Percentiles rank a stretch among this genome's conserved stretches.
Evolutionary conservation across 768 basidiomycete genomes (phyloP).

Genomic region (Pisolithus microcarpus): DNA sequence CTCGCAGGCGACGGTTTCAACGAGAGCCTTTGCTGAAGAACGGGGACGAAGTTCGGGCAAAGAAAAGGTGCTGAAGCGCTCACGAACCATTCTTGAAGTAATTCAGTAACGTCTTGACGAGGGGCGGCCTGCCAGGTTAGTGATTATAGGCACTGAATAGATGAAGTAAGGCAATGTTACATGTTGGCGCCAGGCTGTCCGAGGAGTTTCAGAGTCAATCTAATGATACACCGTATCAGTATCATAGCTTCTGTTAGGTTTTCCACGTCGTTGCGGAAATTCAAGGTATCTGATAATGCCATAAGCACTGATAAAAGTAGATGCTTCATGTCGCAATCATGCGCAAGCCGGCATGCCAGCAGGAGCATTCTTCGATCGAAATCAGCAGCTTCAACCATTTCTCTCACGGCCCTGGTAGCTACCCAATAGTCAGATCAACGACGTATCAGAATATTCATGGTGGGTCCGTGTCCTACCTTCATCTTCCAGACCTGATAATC

Average conservation of each 20-base stretch:
- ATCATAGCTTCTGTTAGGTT: conserved; percentile 66
- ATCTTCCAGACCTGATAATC: conserved; percentile 60
- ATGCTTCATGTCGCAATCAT: conserved; percentile 68
- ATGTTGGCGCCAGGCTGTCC: conserved; percentile 56
- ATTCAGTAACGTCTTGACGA: conserved; percentile 57
- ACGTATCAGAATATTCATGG: conserved; percentile 7
- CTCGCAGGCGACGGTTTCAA: conserved; percentile 34
- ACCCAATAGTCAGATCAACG: conserved; percentile 13
- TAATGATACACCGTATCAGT: conserved; percentile 75
- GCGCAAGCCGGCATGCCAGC: conserved; percentile 76
- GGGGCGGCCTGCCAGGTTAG: conserved; percentile 22
- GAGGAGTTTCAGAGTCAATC: conserved; percentile 63
- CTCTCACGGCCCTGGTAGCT: conserved; percentile 63
- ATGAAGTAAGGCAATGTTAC: conserved; percentile 31
- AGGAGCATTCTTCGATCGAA: conserved; percentile 85
- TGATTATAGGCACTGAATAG: conserved; percentile 15
- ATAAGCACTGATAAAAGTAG: conserved; percentile 69
- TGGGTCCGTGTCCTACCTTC: conserved; percentile 47
- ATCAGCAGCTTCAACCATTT: conserved; percentile 65
- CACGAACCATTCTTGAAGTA: conserved; percentile 63
- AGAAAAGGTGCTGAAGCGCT: background rate
- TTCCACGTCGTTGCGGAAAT: conserved; percentile 49
- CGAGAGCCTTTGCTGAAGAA: conserved; percentile 48
- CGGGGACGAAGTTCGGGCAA: conserved; percentile 8
- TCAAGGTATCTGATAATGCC: conserved; percentile 62